phyloP scores from a whole-genome alignment of 768 basidiomycete genomes.

The Boletus pseudo-olivaceus region DNA sequence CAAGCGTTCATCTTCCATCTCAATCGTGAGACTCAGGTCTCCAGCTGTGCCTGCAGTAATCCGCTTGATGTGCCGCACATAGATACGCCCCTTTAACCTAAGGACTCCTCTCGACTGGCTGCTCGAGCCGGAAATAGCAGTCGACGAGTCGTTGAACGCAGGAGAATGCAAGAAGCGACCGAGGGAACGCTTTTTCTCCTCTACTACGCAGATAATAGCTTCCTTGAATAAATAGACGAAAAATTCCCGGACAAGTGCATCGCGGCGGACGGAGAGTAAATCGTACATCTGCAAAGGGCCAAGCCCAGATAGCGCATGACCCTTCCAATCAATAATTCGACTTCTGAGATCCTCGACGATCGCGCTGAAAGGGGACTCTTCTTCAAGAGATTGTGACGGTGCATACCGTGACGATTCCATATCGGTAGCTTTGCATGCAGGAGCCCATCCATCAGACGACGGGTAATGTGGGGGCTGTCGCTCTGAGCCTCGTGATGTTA shows the following conservation, averaged over 20 bases:
- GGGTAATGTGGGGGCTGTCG: constrained; percentile 15
- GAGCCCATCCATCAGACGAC: constrained; percentile 24
- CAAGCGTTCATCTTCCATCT: constrained; percentile 93
- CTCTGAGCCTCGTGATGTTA: constrained; percentile 9
- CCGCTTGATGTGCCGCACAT: constrained; percentile 89
- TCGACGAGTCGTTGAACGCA: constrained; percentile 48
- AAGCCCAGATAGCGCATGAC: constrained; percentile 84
- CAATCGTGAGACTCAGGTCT: constrained; percentile 92
- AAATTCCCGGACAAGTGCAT: constrained; percentile 88
- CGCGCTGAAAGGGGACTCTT: constrained; percentile 73
- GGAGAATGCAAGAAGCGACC: constrained; percentile 71
- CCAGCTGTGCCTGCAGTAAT: constrained; percentile 78
- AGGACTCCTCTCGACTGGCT: constrained; percentile 60
- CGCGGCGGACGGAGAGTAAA: constrained; percentile 82
- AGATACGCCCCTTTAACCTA: constrained; percentile 91
- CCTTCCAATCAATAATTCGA: constrained; percentile 96
- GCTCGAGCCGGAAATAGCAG: constrained; percentile 34
- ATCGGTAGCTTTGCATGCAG: constrained; percentile 29
- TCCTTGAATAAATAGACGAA: constrained; percentile 96
- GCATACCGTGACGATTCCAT: constrained; percentile 30
- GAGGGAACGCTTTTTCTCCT: constrained; percentile 86
- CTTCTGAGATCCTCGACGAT: constrained; percentile 87
- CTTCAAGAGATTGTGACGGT: constrained; percentile 36
- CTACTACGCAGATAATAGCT: constrained; percentile 96
- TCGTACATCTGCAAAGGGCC: constrained; percentile 92